Evolutionary conservation across 106 monocot genomes (phyloP).

Genomic region (Chionographis japonica): DNA sequence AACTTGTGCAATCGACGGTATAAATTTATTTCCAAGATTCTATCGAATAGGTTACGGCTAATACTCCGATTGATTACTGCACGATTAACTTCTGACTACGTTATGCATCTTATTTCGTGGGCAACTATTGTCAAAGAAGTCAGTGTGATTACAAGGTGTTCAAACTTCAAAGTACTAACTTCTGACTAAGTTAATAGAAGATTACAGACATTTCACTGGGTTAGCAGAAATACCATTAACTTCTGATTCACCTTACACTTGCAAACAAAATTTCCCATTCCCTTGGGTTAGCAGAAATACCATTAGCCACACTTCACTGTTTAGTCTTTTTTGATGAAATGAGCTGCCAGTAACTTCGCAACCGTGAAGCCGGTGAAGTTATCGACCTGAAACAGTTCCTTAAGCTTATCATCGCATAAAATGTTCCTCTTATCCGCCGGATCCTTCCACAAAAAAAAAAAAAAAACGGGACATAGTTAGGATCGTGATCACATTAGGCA

Average conservation of each 20-base stretch:
- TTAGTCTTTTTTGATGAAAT: conserved; percentile 74
- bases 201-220: too few relatives aligned
- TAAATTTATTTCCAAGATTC: too few relatives aligned
- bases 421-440: conserved; percentile 77
- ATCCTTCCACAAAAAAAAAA: conserved; percentile 62
- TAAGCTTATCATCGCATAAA: conserved; percentile 82
- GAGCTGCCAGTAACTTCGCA: conserved; percentile 70
- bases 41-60: too few relatives aligned
- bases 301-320: background rate
- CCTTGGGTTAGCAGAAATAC: conserved; percentile 2
- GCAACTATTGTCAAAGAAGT: too few relatives aligned
- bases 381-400: conserved; percentile 74
- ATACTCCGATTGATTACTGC: too few relatives aligned
- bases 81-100: too few relatives aligned
- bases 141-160: too few relatives aligned
- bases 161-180: too few relatives aligned
- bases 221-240: conserved; percentile 2
- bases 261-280: conserved; percentile 44
- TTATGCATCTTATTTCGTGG: too few relatives aligned
- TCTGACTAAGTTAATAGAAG: too few relatives aligned
- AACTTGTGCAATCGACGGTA: too few relatives aligned
- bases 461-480: conserved; percentile 6
- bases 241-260: conserved; percentile 10
- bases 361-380: conserved; percentile 74
- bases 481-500: too few relatives aligned